phyloP scores from a whole-genome alignment of 768 basidiomycete species.

The Artomyces pyxidatus region DNA sequence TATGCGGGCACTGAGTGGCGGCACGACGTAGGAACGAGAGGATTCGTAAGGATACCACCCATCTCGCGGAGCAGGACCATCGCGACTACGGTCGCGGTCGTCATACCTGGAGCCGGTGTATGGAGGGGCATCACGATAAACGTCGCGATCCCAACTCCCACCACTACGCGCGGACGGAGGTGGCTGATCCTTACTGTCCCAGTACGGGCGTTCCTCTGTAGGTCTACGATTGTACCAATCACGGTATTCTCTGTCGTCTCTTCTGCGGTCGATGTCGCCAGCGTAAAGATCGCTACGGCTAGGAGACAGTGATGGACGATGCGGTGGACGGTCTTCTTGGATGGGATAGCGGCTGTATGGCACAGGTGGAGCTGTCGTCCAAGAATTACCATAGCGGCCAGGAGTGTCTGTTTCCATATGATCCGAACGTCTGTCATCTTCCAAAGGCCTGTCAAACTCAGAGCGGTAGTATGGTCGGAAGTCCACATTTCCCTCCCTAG shows the following conservation, averaged over 20 bases:
- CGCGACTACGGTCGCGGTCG: not conserved
- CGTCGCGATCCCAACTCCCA: not conserved
- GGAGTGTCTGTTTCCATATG: not conserved
- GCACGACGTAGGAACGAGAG: not conserved
- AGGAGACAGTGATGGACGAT: not conserved
- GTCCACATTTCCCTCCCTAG: slow-evolving; percentile 4
- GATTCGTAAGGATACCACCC: not conserved
- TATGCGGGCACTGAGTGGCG: slow-evolving; percentile 2
- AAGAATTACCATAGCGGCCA: slow-evolving; percentile 9
- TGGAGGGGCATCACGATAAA: not conserved
- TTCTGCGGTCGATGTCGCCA: not conserved
- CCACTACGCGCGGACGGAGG: not conserved
- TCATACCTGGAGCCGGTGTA: not conserved
- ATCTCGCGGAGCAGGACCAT: not conserved
- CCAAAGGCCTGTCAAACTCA: slow-evolving; percentile 13
- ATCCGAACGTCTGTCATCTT: slow-evolving; percentile 10
- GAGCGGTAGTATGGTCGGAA: slow-evolving; percentile 14
- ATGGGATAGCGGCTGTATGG: not conserved
- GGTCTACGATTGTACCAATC: not conserved
- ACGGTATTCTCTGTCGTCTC: not conserved
- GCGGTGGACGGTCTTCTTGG: not conserved
- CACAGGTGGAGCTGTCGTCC: slow-evolving; percentile 9
- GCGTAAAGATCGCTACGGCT: not conserved
- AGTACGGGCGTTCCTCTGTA: not conserved
- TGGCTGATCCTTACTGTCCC: not conserved